phyloP scores from a whole-genome alignment of 176 grass and related monocot species.

The Musa schizocarpa region DNA sequence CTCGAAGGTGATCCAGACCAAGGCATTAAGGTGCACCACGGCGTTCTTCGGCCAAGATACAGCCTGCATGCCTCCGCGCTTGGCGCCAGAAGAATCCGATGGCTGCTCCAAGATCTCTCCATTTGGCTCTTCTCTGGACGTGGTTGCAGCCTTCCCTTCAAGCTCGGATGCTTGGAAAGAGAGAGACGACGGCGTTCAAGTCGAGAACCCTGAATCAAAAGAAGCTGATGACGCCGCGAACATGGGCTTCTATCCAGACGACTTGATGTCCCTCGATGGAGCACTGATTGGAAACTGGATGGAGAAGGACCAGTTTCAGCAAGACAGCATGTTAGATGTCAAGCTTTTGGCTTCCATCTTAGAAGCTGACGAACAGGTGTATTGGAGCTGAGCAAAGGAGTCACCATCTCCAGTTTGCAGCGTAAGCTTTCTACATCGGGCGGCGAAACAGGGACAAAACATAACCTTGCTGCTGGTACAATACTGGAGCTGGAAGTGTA shows the following conservation, averaged over 20 bases:
- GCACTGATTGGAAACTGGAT: not conserved
- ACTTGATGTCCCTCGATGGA: not conserved
- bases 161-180: not conserved
- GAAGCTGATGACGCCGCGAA: not conserved
- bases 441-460: too few relatives aligned
- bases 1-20: not conserved
- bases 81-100: not conserved
- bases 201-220: too few relatives aligned
- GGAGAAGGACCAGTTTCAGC: not conserved
- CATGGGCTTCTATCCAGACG: not conserved
- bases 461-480: too few relatives aligned
- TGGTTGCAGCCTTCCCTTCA: too few relatives aligned
- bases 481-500: too few relatives aligned
- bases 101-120: not conserved
- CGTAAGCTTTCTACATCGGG: too few relatives aligned
- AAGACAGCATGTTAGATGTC: not conserved
- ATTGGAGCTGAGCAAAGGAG: too few relatives aligned
- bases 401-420: too few relatives aligned
- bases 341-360: not conserved
- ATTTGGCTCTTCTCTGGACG: too few relatives aligned
- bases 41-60: too few relatives aligned
- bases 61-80: too few relatives aligned
- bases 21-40: not conserved
- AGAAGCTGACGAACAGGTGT: not conserved
- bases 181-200: too few relatives aligned